Conservation (phyloP, 257 asterid genomes). For the Scutellaria minor region DNA sequence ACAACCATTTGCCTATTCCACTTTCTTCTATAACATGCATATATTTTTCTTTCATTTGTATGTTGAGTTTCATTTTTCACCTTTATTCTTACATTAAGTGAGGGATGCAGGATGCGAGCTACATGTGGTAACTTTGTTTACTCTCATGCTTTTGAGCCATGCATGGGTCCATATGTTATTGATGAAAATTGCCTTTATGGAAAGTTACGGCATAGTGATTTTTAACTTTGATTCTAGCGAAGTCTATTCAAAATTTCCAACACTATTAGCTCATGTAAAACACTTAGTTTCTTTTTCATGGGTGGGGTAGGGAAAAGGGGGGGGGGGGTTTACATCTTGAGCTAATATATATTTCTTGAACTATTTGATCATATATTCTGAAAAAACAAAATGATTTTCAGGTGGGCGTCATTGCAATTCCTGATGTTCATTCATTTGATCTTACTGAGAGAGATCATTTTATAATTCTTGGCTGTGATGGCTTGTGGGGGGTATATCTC, state of each 20-base stretch:
- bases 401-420: conserved; percentile 91
- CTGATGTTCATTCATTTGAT: conserved; percentile 93
- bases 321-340: too few relatives aligned
- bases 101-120: not conserved
- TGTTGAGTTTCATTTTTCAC: conserved; percentile 30
- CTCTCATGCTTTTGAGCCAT: too few relatives aligned
- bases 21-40: conserved; percentile 14
- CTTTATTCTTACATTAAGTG: conserved; percentile 18
- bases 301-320: too few relatives aligned
- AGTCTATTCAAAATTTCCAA: not conserved
- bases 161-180: conserved; percentile 15
- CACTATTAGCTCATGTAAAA: too few relatives aligned
- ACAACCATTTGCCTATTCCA: not conserved
- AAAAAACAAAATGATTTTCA: conserved; percentile 43
- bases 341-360: not conserved
- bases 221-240: not conserved
- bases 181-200: conserved; percentile 4
- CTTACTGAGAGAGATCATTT: conserved; percentile 89
- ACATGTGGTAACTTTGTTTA: conserved; percentile 12
- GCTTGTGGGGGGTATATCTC: conserved; percentile 92
- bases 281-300: too few relatives aligned
- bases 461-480: conserved; percentile 94
- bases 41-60: not conserved
- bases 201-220: not conserved
- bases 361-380: not conserved